Evolutionary conservation across 2,329 filamentous ascomycete species (phyloP), one percentile per base, ranked within the genome.

Genomic region (Hymenoscyphus linearis): DNA sequence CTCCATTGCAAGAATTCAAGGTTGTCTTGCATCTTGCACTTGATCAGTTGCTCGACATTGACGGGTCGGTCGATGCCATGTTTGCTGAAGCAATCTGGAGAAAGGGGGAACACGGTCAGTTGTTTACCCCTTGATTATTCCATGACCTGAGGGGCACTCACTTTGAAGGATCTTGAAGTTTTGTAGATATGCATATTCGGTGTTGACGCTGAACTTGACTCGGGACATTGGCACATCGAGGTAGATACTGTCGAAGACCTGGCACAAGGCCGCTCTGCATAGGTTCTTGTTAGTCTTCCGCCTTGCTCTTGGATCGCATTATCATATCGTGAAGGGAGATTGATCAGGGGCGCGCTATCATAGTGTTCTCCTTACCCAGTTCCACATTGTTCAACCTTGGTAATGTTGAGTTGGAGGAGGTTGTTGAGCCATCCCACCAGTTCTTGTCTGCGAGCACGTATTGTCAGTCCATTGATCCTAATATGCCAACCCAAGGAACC

Each of bases 1-100:
- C 88, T 88, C 89, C 92, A 99, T 79, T 99, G 95, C 64, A 99
- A 82, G 76, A 99, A 99, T 74, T 98, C 95, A 70, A 99, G 89
- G 80, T 99, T 99, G 77, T 99, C 95, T 83, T 99, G 95, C 93
- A 99, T 99, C 82, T 96, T 97, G 83, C 95, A 99, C 78, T 98
- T 99, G 71, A 95, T 85, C 63, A 99, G 86, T 62, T 84, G 81
- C 76, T 96, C 86, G 74, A 98, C 91, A 62, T 91, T 91, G 70
- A 99, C 87, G 31, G 89, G 88, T 75, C 92, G 92, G 71, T 98
- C 93, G 79, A 99, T 84, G 66, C 86, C 81, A 78, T 98, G 93
- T 76, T 89, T 90, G 65, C 86, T 82, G 74, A 98, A 98, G 67
- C 84, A 82, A 76, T 92, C 93, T 92, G 25, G 6, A 52, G 34